Base-by-base conservation (phyloP, 169 alveolate species). In the Plasmodium malariae region DNA sequence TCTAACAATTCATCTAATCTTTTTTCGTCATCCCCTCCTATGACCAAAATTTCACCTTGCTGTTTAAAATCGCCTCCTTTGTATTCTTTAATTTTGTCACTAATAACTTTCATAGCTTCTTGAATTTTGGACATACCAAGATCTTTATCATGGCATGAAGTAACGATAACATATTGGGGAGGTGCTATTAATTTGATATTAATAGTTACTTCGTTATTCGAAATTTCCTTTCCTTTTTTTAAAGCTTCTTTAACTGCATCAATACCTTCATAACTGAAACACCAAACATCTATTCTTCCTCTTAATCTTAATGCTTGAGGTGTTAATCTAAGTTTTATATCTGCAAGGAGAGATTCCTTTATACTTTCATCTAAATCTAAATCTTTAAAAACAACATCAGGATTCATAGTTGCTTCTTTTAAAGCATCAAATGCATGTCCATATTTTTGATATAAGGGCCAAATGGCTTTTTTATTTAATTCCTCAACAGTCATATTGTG, bases 241-340 rank as follows among this genome's bases (percentile, higher is more conserved):
- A 98, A 94, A 24, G 99, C 98, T 40, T 85, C 96, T 92, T 97
- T 96, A 55, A 98, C 98, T n/a, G 99, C 99, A 86, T 98, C 99
- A 40, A 98, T 96, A 26, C 99, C 99, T 65, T 98, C 99, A 85
- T 96, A 97, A 14, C 98, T 96, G 74, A 96, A 97, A 91, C 99
- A 98, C 93, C 98, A 98, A 32, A 98, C 98, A 85, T 97, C 97
- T 17, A 98, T 96, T 73, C 97, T 97, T 55, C 98, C 97, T 88
- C 98, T 94, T 57, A 96, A 94, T 85, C 95, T 96, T 55, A 97
- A 63, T n/a, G 97, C 97, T 74, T 97, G 99, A 2, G 99, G 98
- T 7, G 98, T 89, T 26, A 97, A 91, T 24, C 99, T 78, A n/a
- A 94, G 92, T 83, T 95, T 92, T 19, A 97, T 96, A 57, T 96